Evolutionary conservation across 1,139 yeast species (phyloP).

Genomic region (Saccharomycopsis hybrid): DNA sequence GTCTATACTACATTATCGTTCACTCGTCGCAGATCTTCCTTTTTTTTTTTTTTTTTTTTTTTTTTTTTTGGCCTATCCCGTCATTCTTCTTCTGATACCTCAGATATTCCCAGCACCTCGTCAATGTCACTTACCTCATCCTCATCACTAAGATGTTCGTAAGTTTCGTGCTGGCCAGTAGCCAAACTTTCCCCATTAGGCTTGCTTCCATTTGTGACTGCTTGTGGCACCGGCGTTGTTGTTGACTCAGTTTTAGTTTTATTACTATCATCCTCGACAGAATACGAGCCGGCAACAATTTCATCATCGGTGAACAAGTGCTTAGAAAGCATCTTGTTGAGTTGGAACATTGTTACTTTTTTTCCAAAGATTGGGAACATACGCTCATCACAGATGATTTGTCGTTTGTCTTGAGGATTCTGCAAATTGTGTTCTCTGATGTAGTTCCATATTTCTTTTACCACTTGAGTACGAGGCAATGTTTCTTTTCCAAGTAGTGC

Average conservation of each 20-base stretch:
- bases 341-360: slow-evolving; percentile 54
- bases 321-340: slow-evolving; percentile 54
- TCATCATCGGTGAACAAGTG: slow-evolving; percentile 3
- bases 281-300: slow-evolving; percentile 3
- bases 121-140: neutral
- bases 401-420: slow-evolving; percentile 61
- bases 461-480: slow-evolving; percentile 66
- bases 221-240: too few relatives aligned
- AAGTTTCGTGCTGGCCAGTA: neutral
- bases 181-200: neutral
- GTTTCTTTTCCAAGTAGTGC: slow-evolving; percentile 39
- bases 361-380: slow-evolving; percentile 56
- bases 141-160: too few relatives aligned
- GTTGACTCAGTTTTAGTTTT: too few relatives aligned
- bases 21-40: too few relatives aligned
- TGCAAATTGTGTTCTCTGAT: slow-evolving; percentile 61
- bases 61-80: too few relatives aligned
- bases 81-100: slow-evolving; percentile 1
- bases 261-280: neutral
- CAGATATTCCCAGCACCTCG: neutral
- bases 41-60: too few relatives aligned
- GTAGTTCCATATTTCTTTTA: slow-evolving; percentile 67
- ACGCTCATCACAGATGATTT: slow-evolving; percentile 61
- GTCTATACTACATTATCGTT: too few relatives aligned
- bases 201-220: too few relatives aligned